Evolutionary conservation across 2,329 filamentous ascomycete genomes (phyloP), one percentile per base, ranked within the genome.

Genomic region (Allantophomopsis lycopodina): DNA sequence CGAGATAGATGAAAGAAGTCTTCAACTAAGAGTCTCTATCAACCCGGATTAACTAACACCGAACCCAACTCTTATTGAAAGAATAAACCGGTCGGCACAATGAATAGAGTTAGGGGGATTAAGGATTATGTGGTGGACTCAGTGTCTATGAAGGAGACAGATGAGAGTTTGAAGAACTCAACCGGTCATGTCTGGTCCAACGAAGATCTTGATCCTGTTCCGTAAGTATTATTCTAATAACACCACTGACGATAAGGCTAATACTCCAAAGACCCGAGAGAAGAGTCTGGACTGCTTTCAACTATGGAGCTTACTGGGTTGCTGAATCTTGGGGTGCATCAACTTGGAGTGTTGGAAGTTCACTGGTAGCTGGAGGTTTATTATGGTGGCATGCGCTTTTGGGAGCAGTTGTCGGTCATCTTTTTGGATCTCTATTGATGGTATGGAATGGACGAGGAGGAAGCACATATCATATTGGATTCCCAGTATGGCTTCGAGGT

Each of bases 391-490:
- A 54, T 35, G 52, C 54, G 38, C 50, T 58, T 31, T 46, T 59
- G 31, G 56, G 54, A 16, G 48, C 51, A 6, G 44, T 54, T 30
- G 47, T 56, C 34, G 56, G 56, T 12, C 54, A 53, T 8, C 40
- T 47, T 1, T 50, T 58, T 37, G 51, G 56, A 32, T 55, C 53
- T 30, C 33, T 55, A 10, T 43, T 60, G n/a, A 49, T 59, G 7
- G 49, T 57, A 16, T 48, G 57, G 44, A 58, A 58, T 43, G 56
- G 56, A 12, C 46, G 56, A 20, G 55, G 57, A 2, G 53, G 56
- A 15, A 48, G 55, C 2, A 45, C 47, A 36, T 60, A 61, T 42
- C 58, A 61, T 39, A 45, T 60, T 20, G 59, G 58, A 23, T 59
- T 57, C 30, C 58, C 58, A 2, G 55, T 58, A 17, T 14, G 15